Percentiles rank a stretch among this genome's conserved stretches.
Evolutionary conservation across 202 grass and related monocot species (phyloP).

Genomic region (Bolboschoenoplectus hybrid): DNA sequence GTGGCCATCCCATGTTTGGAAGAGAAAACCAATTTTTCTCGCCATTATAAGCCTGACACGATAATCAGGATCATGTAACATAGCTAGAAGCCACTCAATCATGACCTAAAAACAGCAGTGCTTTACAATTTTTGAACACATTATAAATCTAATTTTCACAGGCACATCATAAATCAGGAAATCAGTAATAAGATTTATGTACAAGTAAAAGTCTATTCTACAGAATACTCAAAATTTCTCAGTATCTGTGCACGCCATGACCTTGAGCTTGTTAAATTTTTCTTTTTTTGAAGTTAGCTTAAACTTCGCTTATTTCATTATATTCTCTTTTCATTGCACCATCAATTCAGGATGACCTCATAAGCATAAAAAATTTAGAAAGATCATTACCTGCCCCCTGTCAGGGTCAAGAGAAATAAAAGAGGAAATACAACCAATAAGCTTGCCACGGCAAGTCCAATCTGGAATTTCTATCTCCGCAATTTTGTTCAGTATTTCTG

Average conservation of each 20-base stretch:
- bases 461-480: constrained; percentile 52
- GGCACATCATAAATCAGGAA: background rate
- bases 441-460: constrained; percentile 74
- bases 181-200: constrained; percentile 15
- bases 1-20: constrained; percentile 94
- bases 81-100: constrained; percentile 72
- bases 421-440: constrained; percentile 77
- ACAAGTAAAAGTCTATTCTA: background rate
- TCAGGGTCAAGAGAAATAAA: constrained; percentile 81
- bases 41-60: constrained; percentile 86
- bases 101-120: constrained; percentile 55
- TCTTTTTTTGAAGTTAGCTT: background rate
- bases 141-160: constrained; percentile 18
- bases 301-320: background rate
- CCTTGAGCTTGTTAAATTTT: background rate
- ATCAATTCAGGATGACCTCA: constrained; percentile 35
- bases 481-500: constrained; percentile 62
- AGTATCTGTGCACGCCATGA: background rate
- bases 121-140: background rate
- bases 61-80: constrained; percentile 95
- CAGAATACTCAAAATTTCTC: background rate
- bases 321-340: background rate
- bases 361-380: constrained; percentile 34
- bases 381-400: constrained; percentile 62
- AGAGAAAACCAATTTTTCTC: constrained; percentile 77